phyloP scores from a whole-genome alignment of 192 early-diverging fungal genomes.

The Rhizoclosmatium globosum region DNA sequence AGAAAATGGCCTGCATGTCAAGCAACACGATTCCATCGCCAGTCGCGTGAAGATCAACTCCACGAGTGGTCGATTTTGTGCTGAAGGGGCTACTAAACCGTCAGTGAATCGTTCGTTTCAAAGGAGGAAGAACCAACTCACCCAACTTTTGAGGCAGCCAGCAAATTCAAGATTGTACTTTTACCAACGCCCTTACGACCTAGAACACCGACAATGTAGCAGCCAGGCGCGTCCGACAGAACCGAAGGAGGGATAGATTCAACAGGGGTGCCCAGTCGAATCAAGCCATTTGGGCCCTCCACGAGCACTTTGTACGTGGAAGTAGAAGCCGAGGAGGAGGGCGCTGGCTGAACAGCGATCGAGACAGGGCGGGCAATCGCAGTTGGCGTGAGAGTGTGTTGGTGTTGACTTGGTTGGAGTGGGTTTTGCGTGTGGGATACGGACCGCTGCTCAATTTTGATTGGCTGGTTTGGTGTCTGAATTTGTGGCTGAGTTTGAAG shows the following conservation, averaged over 20 bases:
- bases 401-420: too few species aligned
- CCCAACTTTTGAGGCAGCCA: constrained; percentile 47
- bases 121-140: constrained; percentile 29
- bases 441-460: too few species aligned
- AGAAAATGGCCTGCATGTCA: constrained; percentile 63
- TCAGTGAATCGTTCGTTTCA: not conserved
- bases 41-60: constrained; percentile 73
- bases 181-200: constrained; percentile 75
- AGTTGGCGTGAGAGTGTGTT: too few species aligned
- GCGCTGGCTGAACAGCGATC: too few species aligned
- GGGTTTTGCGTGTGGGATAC: too few species aligned
- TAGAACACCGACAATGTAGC: constrained; percentile 72
- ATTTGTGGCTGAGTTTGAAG: too few species aligned
- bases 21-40: constrained; percentile 68
- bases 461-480: too few species aligned
- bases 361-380: too few species aligned
- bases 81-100: constrained; percentile 21
- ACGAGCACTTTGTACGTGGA: too few species aligned
- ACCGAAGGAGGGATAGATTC: not conserved
- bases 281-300: too few species aligned
- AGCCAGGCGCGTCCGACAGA: constrained; percentile 69
- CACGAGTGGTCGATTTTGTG: constrained; percentile 52
- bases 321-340: too few species aligned
- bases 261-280: too few species aligned
- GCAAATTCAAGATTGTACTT: constrained; percentile 64